Evolutionary conservation across 768 basidiomycete species (phyloP).

Genomic region (Leccinum imitatum): DNA sequence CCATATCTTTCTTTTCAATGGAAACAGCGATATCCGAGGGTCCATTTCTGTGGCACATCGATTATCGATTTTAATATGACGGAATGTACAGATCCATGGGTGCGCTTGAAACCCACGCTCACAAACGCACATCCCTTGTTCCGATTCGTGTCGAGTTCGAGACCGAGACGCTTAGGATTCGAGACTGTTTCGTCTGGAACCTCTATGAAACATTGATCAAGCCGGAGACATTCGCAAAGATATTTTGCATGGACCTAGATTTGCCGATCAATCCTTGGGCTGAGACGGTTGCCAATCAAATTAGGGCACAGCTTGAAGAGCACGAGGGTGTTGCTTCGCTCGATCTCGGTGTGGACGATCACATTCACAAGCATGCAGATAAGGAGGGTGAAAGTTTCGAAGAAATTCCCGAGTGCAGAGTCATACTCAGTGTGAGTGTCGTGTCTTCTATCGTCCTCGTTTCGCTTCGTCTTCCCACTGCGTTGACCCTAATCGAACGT

Average conservation of each 20-base stretch:
- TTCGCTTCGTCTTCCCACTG: slow-evolving; percentile 12
- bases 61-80: slow-evolving; percentile 18
- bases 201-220: slow-evolving; percentile 83
- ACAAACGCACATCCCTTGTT: slow-evolving; percentile 56
- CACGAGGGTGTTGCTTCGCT: slow-evolving; percentile 79
- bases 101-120: slow-evolving; percentile 60
- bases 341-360: slow-evolving; percentile 54
- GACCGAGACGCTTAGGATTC: slow-evolving; percentile 85
- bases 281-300: slow-evolving; percentile 81
- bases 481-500: slow-evolving; percentile 20
- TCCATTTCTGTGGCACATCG: slow-evolving; percentile 20
- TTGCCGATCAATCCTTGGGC: slow-evolving; percentile 65
- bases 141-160: slow-evolving; percentile 97
- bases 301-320: slow-evolving; percentile 89
- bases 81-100: slow-evolving; percentile 55
- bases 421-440: slow-evolving; percentile 69
- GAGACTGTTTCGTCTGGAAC: slow-evolving; percentile 97
- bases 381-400: slow-evolving; percentile 49
- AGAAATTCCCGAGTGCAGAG: slow-evolving; percentile 74
- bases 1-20: slow-evolving; percentile 3
- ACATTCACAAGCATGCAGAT: slow-evolving; percentile 16
- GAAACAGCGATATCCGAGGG: slow-evolving; percentile 7
- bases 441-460: slow-evolving; percentile 3
- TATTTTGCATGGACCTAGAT: slow-evolving; percentile 88
- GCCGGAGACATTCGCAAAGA: slow-evolving; percentile 80